Base-by-base conservation (phyloP, 352 stramenopile species). In the Plasmopara muralis region DNA sequence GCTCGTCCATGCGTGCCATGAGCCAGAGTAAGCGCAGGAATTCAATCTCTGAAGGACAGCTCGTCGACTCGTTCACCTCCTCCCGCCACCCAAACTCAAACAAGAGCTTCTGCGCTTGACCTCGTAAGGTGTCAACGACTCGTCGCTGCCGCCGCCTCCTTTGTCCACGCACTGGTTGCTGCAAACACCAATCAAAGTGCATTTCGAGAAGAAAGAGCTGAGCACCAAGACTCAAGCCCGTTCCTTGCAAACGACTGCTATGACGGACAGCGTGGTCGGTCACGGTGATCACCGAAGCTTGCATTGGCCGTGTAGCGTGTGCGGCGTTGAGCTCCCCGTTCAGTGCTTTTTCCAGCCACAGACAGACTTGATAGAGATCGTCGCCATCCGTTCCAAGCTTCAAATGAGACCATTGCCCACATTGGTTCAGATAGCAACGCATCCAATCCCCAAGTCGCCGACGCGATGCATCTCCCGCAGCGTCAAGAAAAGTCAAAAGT, bases 151-250 rank as follows among this genome's bases (percentile, higher is more conserved):
- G 64, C 13, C 66, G 45, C 14, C 62, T 25, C 6, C 55, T 68
- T 39, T 60, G 58, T 41, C 55, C 43, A 38, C 62, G 47, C 10
- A 60, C 18, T 7, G 42, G 47, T 9, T 81, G 59, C 8, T 70
- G 55, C 0, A 77, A 43, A 25, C 85, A 42, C 31, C 56, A 46
- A 54, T 87, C 76, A 13, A 86, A 68, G 14, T 64, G 76, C 5
- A 86, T 53, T 61, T 89, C 78, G 16, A 89, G 58, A 12, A 87
- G 29, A 35, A 89, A 83, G 25, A 87, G 49, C 9, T 66, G 70
- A 7, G 78, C 58, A 5, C 54, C 31, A 18, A 73, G 48, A 6
- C 60, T 66, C 20, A 87, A 52, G 38, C 62, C 65, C 53, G 64
- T 68, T 15, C 63, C 55, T 56, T 49, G 16, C 29, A 62, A 66